Evolutionary conservation across 495 filamentous ascomycete species (phyloP).

Genomic region (Neurospora sp.): DNA sequence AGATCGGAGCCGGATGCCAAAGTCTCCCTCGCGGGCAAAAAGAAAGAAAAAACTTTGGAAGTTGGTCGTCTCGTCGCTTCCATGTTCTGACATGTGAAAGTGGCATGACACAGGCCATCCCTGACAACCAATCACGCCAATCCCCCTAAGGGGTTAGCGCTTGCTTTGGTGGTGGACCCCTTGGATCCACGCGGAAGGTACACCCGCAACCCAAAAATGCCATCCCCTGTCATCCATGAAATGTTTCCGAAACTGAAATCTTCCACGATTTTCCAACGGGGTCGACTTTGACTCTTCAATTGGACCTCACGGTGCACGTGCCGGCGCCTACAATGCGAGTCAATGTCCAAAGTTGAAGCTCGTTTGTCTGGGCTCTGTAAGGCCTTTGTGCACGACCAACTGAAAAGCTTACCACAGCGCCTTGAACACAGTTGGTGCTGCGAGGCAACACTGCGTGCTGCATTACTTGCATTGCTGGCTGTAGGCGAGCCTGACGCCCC

Average conservation of each 20-base stretch:
- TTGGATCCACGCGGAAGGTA: not conserved
- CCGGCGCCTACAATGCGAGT: not conserved
- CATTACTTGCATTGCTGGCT: not conserved
- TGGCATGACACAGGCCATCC: not conserved
- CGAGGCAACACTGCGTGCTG: not conserved
- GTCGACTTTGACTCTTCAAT: not conserved
- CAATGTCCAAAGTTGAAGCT: not conserved
- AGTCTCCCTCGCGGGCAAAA: not conserved
- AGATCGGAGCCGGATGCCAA: not conserved
- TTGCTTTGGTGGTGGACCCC: not conserved
- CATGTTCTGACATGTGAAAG: not conserved
- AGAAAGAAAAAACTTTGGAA: not conserved
- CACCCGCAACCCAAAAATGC: not conserved
- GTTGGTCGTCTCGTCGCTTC: not conserved
- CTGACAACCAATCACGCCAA: not conserved
- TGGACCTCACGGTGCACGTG: not conserved
- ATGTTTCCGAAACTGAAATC: not conserved
- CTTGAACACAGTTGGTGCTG: not conserved
- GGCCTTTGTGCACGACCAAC: not conserved
- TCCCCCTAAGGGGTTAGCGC: not conserved
- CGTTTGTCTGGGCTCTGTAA: not conserved
- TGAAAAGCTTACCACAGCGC: not conserved
- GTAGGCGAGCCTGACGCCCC: not conserved
- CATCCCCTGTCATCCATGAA: not conserved
- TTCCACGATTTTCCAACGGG: not conserved